A percentile compares a stretch with the other conserved stretches of the same genome.
phyloP scores from a whole-genome alignment of 2,329 filamentous ascomycete genomes.

The Juglanconis oblonga region DNA sequence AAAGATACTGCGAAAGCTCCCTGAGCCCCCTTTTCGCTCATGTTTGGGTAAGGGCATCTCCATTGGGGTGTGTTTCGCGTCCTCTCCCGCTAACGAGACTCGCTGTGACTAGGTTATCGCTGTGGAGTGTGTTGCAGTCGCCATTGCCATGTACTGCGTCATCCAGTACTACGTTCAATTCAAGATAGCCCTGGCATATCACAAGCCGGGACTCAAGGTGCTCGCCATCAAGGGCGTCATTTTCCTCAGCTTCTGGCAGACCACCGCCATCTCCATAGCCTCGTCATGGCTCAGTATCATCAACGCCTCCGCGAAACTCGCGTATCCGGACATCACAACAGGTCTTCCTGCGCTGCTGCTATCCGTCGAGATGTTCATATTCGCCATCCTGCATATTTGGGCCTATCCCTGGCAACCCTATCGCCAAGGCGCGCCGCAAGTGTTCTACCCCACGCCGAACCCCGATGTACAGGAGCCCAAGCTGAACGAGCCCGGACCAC shows the following conservation, averaged over 20 bases:
- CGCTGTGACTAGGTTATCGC: constrained; percentile 49
- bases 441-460: constrained; percentile 47
- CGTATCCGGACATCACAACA: constrained; percentile 74
- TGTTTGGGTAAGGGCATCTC: constrained; percentile 64
- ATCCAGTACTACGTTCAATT: constrained; percentile 85
- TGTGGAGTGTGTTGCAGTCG: constrained; percentile 69
- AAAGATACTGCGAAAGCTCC: constrained; percentile 74
- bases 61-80: constrained; percentile 7
- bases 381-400: constrained; percentile 75
- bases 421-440: constrained; percentile 39
- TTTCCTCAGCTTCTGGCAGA: constrained; percentile 89
- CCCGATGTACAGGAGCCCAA: constrained; percentile 36
- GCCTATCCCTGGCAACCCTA: constrained; percentile 80
- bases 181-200: constrained; percentile 62
- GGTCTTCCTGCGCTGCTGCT: constrained; percentile 76
- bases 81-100: neutral
- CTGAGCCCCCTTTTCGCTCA: constrained; percentile 77
- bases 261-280: constrained; percentile 46
- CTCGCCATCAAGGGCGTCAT: constrained; percentile 87
- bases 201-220: constrained; percentile 76
- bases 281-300: constrained; percentile 59
- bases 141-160: constrained; percentile 84
- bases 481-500: constrained; percentile 45
- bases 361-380: constrained; percentile 82
- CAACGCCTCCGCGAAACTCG: constrained; percentile 57